Conservation (phyloP, 1,284 basidiomycete species). For the Austroboletus niveus region DNA sequence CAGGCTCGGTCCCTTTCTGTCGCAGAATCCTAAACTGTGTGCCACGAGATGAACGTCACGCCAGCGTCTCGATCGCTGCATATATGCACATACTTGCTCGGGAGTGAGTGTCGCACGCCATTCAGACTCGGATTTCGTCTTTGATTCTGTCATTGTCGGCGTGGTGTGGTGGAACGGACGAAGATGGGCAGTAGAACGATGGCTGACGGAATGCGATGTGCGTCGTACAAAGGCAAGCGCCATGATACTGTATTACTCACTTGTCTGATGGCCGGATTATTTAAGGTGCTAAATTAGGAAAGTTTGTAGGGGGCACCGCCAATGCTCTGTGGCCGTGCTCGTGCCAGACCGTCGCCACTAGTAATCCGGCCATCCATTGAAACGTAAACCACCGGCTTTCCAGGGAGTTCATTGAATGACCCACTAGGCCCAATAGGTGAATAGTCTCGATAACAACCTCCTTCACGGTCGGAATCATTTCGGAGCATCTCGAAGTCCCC, state of each 20-base stretch:
- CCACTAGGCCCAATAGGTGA: no score
- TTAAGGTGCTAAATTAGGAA: no score
- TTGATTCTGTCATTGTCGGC: conserved; percentile 21
- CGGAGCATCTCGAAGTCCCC: no score
- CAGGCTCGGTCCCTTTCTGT: conserved; percentile 82
- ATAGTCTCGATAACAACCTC: no score
- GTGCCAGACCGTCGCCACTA: no score
- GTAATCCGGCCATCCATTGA: no score
- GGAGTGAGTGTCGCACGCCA: conserved; percentile 83
- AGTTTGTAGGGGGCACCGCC: no score
- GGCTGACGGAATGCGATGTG: not conserved
- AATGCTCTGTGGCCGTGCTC: no score
- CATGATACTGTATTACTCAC: no score
- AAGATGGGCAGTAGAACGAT: not conserved
- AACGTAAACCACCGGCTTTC: no score
- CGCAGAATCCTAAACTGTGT: conserved; percentile 81
- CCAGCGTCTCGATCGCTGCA: not conserved
- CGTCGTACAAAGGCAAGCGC: not conserved
- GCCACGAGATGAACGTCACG: not conserved
- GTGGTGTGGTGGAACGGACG: conserved; percentile 8
- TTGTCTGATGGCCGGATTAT: no score
- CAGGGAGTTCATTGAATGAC: no score
- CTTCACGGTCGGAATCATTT: not conserved
- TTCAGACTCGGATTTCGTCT: conserved; percentile 71
- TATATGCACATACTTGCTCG: conserved; percentile 61